A percentile compares a stretch with the other conserved stretches of the same genome.
Evolutionary conservation across 202 grass and related monocot genomes (phyloP).

Genomic region (Schoenoplectus tabernaemontani): DNA sequence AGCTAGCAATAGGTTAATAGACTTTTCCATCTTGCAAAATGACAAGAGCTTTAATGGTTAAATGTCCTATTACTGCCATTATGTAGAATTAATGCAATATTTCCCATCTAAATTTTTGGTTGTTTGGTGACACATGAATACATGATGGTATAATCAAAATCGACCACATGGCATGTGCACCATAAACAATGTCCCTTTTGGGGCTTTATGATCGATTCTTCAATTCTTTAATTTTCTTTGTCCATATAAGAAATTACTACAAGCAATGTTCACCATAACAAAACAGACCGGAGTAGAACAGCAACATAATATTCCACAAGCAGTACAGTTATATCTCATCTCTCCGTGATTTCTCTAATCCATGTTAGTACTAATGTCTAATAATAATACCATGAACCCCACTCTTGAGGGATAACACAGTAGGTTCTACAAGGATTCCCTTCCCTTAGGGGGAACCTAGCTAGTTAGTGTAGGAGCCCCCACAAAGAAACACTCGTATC

Average conservation of each 20-base stretch:
- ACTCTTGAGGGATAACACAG: slow-evolving; percentile 12
- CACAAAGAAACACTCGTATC: slow-evolving; percentile 16
- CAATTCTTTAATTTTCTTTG: neutral
- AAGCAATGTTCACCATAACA: neutral
- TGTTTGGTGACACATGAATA: neutral
- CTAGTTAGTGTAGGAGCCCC: slow-evolving; percentile 1
- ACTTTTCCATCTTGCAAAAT: slow-evolving; percentile 1
- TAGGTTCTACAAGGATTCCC: slow-evolving; percentile 30
- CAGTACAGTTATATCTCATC: neutral
- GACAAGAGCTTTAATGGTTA: slow-evolving; percentile 1
- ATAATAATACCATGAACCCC: slow-evolving; percentile 22
- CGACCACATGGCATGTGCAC: neutral
- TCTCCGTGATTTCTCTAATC: neutral
- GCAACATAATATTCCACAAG: neutral
- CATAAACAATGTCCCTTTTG: too few relatives aligned
- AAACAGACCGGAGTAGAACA: neutral
- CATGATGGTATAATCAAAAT: slow-evolving; percentile 1
- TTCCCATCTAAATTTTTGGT: slow-evolving; percentile 1
- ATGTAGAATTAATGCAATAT: neutral
- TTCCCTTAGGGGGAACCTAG: slow-evolving; percentile 17
- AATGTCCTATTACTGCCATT: neutral
- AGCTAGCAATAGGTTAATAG: neutral
- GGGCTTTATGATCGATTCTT: neutral
- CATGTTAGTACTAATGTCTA: slow-evolving; percentile 27
- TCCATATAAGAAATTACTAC: neutral